Percentiles rank a stretch among this genome's conserved stretches.
phyloP scores from a whole-genome alignment of 2,329 filamentous ascomycete species.

The Pestalotiopsis sp. region DNA sequence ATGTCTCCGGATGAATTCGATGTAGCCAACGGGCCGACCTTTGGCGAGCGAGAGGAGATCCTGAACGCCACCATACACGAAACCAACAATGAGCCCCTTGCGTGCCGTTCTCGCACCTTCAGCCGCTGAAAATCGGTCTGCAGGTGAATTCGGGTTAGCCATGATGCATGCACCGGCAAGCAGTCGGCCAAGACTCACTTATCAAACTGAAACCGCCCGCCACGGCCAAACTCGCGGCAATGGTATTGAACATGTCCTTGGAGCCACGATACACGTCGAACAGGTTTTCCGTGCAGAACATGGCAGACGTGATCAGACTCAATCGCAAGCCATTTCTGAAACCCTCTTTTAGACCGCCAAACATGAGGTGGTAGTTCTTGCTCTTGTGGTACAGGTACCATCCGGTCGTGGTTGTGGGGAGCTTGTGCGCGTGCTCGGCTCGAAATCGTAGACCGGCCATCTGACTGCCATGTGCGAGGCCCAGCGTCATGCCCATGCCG shows the following conservation, averaged over 20 bases:
- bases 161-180: background rate
- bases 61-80: constrained; percentile 80
- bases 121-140: constrained; percentile 79
- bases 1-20: constrained; percentile 65
- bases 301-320: constrained; percentile 72
- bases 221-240: constrained; percentile 80
- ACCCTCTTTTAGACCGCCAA: constrained; percentile 79
- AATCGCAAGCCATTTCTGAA: constrained; percentile 73
- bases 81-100: constrained; percentile 76
- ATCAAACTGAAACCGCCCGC: constrained; percentile 86
- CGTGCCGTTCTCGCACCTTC: constrained; percentile 78
- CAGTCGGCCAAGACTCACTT: constrained; percentile 58
- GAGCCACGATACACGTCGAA: constrained; percentile 73
- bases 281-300: constrained; percentile 82
- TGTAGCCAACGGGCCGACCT: constrained; percentile 74
- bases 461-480: constrained; percentile 72
- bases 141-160: constrained; percentile 11
- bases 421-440: constrained; percentile 93
- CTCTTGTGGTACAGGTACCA: constrained; percentile 99
- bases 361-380: constrained; percentile 88
- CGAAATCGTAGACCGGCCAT: constrained; percentile 82
- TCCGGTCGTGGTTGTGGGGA: constrained; percentile 78
- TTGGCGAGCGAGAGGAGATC: constrained; percentile 71
- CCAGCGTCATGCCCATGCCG: constrained; percentile 69
- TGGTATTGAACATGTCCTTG: constrained; percentile 79